These are phyloP conservation scores for Colletotrichum eremochloae DNA, from an alignment of 2,329 filamentous ascomycete species.

Conservation along the genomic window DNA sequence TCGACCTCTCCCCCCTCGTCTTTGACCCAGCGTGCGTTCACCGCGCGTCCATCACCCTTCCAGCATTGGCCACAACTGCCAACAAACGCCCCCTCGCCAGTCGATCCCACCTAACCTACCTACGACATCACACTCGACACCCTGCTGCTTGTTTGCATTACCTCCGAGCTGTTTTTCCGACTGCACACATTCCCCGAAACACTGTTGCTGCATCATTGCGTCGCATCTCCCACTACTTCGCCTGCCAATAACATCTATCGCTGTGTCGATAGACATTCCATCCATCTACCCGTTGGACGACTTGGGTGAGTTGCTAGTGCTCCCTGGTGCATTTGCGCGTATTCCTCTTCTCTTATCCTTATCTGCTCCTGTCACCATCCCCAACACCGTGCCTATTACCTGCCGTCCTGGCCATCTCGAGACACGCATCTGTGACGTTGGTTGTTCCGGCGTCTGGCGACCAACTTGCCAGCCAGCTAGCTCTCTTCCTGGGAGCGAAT, in stretches of 20 bases:
- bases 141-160: constrained; percentile 24
- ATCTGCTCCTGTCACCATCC: not conserved
- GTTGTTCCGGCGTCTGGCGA: constrained; percentile 6
- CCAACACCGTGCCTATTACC: constrained; percentile 14
- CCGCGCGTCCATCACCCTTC: not conserved
- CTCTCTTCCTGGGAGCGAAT: not conserved
- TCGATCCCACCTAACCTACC: constrained; percentile 21
- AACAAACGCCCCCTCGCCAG: not conserved
- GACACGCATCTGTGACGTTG: constrained; percentile 31
- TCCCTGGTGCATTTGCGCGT: not conserved
- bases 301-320: constrained; percentile 30
- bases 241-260: constrained; percentile 12
- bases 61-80: constrained; percentile 19
- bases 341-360: not conserved
- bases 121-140: constrained; percentile 16
- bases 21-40: constrained; percentile 18
- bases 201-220: constrained; percentile 17
- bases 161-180: constrained; percentile 13
- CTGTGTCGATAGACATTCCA: constrained; percentile 22
- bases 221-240: constrained; percentile 10
- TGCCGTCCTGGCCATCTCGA: not conserved
- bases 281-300: constrained; percentile 18
- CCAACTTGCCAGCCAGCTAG: not conserved
- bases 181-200: constrained; percentile 13
- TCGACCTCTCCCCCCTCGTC: constrained; percentile 2